Base-by-base conservation (phyloP, 768 basidiomycete genomes). In the Strobilomyces echinocephalus region DNA sequence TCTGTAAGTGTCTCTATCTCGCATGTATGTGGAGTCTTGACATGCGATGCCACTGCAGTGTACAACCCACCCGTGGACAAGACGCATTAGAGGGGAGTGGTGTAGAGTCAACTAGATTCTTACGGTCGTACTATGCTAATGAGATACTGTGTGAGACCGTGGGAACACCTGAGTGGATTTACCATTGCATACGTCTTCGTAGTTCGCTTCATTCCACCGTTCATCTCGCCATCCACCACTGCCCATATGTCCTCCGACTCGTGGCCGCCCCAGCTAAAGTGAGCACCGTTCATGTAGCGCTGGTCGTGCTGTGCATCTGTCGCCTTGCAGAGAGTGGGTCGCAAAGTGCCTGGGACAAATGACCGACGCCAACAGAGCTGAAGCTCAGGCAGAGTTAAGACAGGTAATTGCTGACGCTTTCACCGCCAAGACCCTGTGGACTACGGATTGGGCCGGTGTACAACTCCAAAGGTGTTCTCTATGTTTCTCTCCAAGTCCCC, bases 371-470 rank as follows among this genome's bases (percentile, higher is more conserved):
- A 97, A 95, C 73, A 84, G 88, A 69, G 73, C 74, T 46, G 92
- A 94, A 61, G 95, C 95, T 20, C 91, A 94, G 66, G 80, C 87
- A 55, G 97, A 99, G 78, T 74, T 99, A 67, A 94, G 93, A 82
- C 82, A 90, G 84, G 88, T 93, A 80, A 97, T 99, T 72, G 87
- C 89, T 81, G 83, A 93, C 61, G 86, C 93, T 72, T 95, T 91
- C 74, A 79, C 83, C 57, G 79, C 83, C 65, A 85, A 89, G 68
- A 81, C 87, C 1, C 78, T 98, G 24, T 88, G 90, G 83, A 88
- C 90, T n/a, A 95, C 88, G 53, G 92, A 98, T 70, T 99, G 97
- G 97, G 74, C 79, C 10, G 85, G 81, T 31, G 81, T 94, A 33
- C 88, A 95, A 72, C 76, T 99, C 51, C 79, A 91, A 76, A 88